Base-by-base conservation (phyloP, 148 eudicot species). In the Nepenthes mirabilis region DNA sequence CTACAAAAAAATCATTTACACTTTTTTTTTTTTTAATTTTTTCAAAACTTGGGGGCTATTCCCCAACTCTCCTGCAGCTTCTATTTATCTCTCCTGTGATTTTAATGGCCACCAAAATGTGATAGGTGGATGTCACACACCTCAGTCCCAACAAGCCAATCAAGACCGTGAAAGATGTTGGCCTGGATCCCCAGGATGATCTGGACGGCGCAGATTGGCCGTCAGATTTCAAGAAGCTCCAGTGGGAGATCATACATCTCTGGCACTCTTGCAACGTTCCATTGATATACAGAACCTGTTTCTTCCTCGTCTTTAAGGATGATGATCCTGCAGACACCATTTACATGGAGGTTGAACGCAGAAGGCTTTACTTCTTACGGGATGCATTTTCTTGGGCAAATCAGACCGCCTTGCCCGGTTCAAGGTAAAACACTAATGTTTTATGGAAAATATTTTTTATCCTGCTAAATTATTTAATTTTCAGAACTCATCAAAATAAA, bases 321-420 rank as follows among this genome's bases (percentile, higher is more conserved):
- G 91, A 84, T 56, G 91, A 82, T 56, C 87, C 79, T 2, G 56
- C 83, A 3, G 99, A 94, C 73, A 75, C 91, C 59, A 76, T 94
- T 68, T 94, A 89, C 80, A 69, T 94, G 84, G 87, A 94, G 66
- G 99, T 94, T 9, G 99, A 94, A 71, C 76, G 83, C 32, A 71
- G 97, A 67, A 76, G 97, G 71, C 69, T 89, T 58, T 69, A 77
- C 43, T 84, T 78, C 77, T 75, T 89, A 43, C 80, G 76, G 69
- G 83, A 82, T 36, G 78, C 83, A 57, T 89, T 82, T 72, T 65
- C 83, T 57, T 74, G 66, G 60, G 91, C 85, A 23, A 82, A 70
- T 50, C 71, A 78, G 49, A 75, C 85, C 6, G 59, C 75, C 14
- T 72, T 78, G 2, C 78, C 69, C 62, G 74, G 76, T 66, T 84